Percentiles rank a stretch among this genome's conserved stretches.
These are phyloP conservation scores for Buddleja alternifolia DNA, from an alignment of 257 asterid species.

Conservation along the genomic window DNA sequence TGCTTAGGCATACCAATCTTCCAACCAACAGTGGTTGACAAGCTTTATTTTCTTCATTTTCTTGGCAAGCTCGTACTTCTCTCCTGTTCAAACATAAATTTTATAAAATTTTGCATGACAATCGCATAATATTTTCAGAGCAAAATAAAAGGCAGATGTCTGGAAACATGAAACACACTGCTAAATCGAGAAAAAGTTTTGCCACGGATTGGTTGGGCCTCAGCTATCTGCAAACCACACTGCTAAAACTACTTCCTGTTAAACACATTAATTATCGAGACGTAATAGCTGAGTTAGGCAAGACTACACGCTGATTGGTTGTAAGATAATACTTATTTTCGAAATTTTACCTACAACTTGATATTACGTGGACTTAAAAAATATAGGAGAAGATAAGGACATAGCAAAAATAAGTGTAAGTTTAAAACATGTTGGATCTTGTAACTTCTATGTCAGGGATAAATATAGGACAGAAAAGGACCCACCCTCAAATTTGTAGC, in stretches of 20 bases:
- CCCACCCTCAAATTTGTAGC: conserved; percentile 95
- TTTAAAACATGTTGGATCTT: conserved; percentile 4
- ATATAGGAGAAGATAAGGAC: too few species aligned
- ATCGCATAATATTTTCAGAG: conserved; percentile 2
- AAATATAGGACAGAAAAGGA: conserved; percentile 9
- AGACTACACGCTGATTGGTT: too few species aligned
- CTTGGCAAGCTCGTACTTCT: conserved; percentile 87
- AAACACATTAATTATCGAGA: too few species aligned
- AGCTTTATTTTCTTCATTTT: conserved; percentile 68
- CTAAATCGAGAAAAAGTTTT: too few species aligned
- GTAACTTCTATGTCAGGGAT: background rate
- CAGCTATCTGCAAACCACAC: too few species aligned
- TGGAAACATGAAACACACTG: too few species aligned
- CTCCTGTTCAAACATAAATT: conserved; percentile 55
- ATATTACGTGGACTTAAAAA: too few species aligned
- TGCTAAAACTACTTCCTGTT: too few species aligned
- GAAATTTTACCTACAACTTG: too few species aligned
- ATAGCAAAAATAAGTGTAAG: background rate
- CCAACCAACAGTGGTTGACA: conserved; percentile 88
- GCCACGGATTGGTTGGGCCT: too few species aligned
- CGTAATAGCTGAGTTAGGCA: too few species aligned
- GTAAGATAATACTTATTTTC: too few species aligned
- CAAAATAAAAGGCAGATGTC: conserved; percentile 7
- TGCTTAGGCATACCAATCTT: conserved; percentile 69
- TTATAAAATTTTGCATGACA: background rate